A percentile compares a stretch with the other conserved stretches of the same genome.
Evolutionary conservation across 257 asterid genomes (phyloP).

Genomic region (Euphrasia confusa): DNA sequence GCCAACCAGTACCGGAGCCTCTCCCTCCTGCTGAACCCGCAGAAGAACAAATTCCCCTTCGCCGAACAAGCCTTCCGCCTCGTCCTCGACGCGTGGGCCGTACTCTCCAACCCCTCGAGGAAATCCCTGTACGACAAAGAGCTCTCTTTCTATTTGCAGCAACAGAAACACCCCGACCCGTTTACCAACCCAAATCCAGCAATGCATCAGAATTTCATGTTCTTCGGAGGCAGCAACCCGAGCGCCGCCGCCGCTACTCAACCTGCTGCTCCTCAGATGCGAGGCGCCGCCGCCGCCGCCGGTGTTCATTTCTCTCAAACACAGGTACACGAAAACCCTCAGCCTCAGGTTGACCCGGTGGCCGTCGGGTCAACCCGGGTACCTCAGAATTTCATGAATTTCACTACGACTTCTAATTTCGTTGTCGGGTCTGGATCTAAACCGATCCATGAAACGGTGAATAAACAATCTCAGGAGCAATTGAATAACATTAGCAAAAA

Average conservation of each 20-base stretch:
- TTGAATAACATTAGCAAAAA: conserved; percentile 9
- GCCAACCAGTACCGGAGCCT: conserved; percentile 64
- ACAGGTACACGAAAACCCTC: conserved; percentile 33
- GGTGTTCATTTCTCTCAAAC: conserved; percentile 31
- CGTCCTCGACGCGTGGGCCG: conserved; percentile 73
- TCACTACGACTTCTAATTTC: conserved; percentile 32
- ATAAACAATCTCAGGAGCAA: conserved; percentile 29
- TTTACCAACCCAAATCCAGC: conserved; percentile 32
- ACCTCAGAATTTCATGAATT: conserved; percentile 36
- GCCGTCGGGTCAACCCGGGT: conserved; percentile 35
- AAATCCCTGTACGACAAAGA: conserved; percentile 67
- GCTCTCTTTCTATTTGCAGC: conserved; percentile 38
- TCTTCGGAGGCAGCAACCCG: conserved; percentile 39
- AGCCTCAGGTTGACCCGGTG: conserved; percentile 30
- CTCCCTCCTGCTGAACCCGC: conserved; percentile 60
- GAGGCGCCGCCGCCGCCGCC: conserved; percentile 20
- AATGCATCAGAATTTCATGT: conserved; percentile 48
- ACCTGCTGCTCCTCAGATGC: conserved; percentile 29
- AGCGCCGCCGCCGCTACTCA: conserved; percentile 30
- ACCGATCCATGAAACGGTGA: conserved; percentile 26
- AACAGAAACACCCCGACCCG: conserved; percentile 37
- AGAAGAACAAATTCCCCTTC: conserved; percentile 59
- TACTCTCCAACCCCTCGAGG: conserved; percentile 65
- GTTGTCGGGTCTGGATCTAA: conserved; percentile 38
- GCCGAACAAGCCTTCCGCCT: conserved; percentile 79